A percentile compares a stretch with the other conserved stretches of the same genome.
Conservation (phyloP, 768 basidiomycete genomes). For the Leccinum fibrillosum region DNA sequence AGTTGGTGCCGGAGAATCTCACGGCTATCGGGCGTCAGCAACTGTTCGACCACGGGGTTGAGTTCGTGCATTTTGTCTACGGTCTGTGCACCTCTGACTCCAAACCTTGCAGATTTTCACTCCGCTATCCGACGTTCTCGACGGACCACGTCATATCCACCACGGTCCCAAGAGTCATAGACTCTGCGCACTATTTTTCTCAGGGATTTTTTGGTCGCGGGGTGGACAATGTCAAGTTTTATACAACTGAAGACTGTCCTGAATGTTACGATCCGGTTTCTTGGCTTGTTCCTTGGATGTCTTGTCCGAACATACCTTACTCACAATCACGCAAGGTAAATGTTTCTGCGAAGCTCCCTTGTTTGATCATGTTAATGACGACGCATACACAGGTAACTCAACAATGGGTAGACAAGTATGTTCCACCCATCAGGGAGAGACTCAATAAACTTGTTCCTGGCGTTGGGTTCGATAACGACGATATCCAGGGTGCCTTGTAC, state of each 20-base stretch:
- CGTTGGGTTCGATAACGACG: slow-evolving; percentile 28
- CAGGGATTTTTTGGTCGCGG: slow-evolving; percentile 37
- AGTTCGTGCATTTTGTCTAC: slow-evolving; percentile 22
- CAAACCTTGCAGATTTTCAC: slow-evolving; percentile 12
- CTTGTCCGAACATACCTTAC: slow-evolving; percentile 25
- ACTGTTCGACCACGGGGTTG: slow-evolving; percentile 40
- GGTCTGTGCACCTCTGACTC: neutral
- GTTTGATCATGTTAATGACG: neutral
- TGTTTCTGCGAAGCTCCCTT: neutral
- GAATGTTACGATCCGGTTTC: slow-evolving; percentile 26
- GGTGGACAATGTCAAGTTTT: slow-evolving; percentile 23
- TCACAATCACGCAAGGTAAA: neutral
- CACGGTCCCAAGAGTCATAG: slow-evolving; percentile 28
- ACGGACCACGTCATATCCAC: slow-evolving; percentile 16
- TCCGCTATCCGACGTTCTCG: slow-evolving; percentile 19
- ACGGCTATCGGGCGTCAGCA: slow-evolving; percentile 35
- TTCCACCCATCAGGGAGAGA: slow-evolving; percentile 35
- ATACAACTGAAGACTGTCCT: slow-evolving; percentile 31
- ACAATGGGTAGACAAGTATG: slow-evolving; percentile 34
- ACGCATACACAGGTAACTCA: slow-evolving; percentile 3
- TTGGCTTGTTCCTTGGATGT: slow-evolving; percentile 40
- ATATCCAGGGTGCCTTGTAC: slow-evolving; percentile 38
- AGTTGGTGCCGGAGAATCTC: slow-evolving; percentile 34
- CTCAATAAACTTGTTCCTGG: slow-evolving; percentile 35
- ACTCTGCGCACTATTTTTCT: slow-evolving; percentile 40